Conservation (phyloP, 495 filamentous ascomycete species). For the Aspergillus asperescens region DNA sequence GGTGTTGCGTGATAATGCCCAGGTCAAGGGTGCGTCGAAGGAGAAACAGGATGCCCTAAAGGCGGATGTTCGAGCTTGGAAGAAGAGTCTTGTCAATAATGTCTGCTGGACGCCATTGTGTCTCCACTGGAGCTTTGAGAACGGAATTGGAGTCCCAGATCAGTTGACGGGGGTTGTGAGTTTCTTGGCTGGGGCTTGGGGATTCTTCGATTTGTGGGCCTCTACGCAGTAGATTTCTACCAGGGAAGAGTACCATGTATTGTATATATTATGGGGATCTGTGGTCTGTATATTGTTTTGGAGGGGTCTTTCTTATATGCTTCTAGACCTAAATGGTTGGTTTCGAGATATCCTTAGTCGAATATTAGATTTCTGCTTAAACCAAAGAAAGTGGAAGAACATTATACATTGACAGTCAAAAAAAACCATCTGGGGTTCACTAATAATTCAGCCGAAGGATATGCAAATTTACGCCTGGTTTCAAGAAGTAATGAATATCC, state of each 20-base stretch:
- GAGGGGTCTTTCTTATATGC: no score
- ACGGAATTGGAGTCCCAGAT: constrained; percentile 65
- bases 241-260: no score
- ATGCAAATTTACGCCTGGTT: neutral
- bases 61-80: constrained; percentile 43
- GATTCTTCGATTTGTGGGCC: constrained; percentile 33
- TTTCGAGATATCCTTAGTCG: no score
- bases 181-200: constrained; percentile 51
- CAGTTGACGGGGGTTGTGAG: constrained; percentile 60
- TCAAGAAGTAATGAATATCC: neutral
- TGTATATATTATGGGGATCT: no score
- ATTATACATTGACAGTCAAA: neutral
- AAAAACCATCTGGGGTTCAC: neutral
- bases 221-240: constrained; percentile 22
- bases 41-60: constrained; percentile 37
- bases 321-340: no score
- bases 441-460: neutral
- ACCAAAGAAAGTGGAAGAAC: no score
- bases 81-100: constrained; percentile 45
- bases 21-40: constrained; percentile 22
- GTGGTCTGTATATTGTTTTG: no score
- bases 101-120: constrained; percentile 56
- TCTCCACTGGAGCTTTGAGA: constrained; percentile 76
- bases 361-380: no score
- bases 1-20: constrained; percentile 30